These are phyloP conservation scores for Leishmania guyanensis DNA, from an alignment of 208 protist genomes.

Conservation along the genomic window DNA sequence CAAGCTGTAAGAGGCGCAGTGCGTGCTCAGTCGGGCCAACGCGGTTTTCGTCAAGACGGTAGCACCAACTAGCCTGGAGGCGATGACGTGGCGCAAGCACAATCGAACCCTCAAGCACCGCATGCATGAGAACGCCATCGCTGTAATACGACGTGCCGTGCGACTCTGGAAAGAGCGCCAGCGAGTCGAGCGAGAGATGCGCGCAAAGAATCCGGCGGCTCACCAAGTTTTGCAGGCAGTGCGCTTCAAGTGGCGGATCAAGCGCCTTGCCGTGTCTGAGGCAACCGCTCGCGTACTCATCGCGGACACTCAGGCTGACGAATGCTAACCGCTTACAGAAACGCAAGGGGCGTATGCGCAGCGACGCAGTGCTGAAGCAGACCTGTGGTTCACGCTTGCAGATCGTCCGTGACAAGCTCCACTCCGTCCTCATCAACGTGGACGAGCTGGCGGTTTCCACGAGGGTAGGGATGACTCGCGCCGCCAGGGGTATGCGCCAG, in stretches of 20 bases:
- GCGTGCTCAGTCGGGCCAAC: constrained; percentile 39
- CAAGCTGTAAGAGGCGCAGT: constrained; percentile 41
- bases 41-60: constrained; percentile 38
- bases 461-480: constrained; percentile 24
- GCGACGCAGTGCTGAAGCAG: constrained; percentile 53
- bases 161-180: constrained; percentile 54
- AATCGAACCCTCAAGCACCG: constrained; percentile 40
- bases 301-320: constrained; percentile 49
- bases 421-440: constrained; percentile 28
- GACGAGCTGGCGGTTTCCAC: constrained; percentile 31
- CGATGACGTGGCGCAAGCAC: constrained; percentile 57
- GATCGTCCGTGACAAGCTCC: constrained; percentile 49
- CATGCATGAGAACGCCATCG: constrained; percentile 39
- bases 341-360: constrained; percentile 46
- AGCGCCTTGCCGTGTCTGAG: constrained; percentile 47
- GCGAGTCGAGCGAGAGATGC: constrained; percentile 29
- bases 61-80: constrained; percentile 37
- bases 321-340: constrained; percentile 44
- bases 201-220: constrained; percentile 32
- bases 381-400: constrained; percentile 46
- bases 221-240: constrained; percentile 37
- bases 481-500: constrained; percentile 21
- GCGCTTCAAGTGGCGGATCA: constrained; percentile 37
- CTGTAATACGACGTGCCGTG: constrained; percentile 53
- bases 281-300: constrained; percentile 51